phyloP scores from a whole-genome alignment of 208 protist species.

The Trypanosoma cruzi region DNA sequence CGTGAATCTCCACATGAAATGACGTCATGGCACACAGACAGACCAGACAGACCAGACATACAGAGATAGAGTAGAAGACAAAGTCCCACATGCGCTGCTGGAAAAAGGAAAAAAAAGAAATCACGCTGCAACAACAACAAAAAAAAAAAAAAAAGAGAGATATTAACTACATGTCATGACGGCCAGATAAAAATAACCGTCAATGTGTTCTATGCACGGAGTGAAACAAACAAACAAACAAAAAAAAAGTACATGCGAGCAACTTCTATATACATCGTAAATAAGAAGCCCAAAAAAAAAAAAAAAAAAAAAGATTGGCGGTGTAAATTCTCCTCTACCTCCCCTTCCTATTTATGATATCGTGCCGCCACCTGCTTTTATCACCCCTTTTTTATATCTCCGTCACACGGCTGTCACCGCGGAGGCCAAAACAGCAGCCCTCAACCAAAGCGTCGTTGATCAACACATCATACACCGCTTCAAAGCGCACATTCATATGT shows the following conservation, averaged over 20 bases:
- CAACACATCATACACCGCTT: constrained; percentile 57
- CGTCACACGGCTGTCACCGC: constrained; percentile 80
- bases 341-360: not conserved
- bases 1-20: not conserved
- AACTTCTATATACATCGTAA: too few relatives aligned
- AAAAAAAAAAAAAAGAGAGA: too few relatives aligned
- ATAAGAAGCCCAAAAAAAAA: too few relatives aligned
- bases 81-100: not conserved
- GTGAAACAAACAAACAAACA: not conserved
- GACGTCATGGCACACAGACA: too few relatives aligned
- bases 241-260: not conserved
- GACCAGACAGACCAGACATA: too few relatives aligned
- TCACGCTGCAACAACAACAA: too few relatives aligned
- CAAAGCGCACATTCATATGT: constrained; percentile 75
- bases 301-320: not conserved
- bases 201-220: too few relatives aligned
- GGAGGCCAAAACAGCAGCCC: constrained; percentile 42
- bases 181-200: too few relatives aligned
- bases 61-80: not conserved
- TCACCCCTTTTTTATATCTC: constrained; percentile 47
- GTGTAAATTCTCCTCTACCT: not conserved
- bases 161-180: too few relatives aligned
- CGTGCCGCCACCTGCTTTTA: not conserved
- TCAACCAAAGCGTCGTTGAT: constrained; percentile 45
- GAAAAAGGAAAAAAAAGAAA: not conserved